A percentile compares a stretch with the other conserved stretches of the same genome.
phyloP scores from a whole-genome alignment of 352 stramenopile species.

The Phytophthora sojae region DNA sequence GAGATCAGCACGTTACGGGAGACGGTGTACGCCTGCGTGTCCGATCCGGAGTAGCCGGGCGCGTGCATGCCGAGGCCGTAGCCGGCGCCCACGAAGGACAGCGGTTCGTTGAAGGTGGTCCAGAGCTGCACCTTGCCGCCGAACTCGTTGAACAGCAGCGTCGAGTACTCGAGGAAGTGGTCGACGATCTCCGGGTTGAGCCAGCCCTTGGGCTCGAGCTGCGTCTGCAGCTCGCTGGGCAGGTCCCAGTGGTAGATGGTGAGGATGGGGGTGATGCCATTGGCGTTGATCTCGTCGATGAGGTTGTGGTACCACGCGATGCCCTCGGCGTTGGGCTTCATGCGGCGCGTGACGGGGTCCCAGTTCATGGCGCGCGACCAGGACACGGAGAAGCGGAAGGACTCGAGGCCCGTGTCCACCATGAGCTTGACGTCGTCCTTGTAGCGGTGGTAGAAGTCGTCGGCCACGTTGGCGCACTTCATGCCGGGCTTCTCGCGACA shows the following conservation, averaged over 20 bases:
- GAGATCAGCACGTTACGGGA: constrained; percentile 93
- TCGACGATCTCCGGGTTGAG: constrained; percentile 57
- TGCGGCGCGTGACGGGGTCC: constrained; percentile 53
- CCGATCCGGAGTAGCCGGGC: constrained; percentile 48
- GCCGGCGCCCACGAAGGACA: constrained; percentile 85
- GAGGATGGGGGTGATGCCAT: constrained; percentile 87
- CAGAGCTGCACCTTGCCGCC: constrained; percentile 92
- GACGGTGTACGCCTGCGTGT: constrained; percentile 51
- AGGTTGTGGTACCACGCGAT: constrained; percentile 93
- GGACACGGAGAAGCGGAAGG: constrained; percentile 93
- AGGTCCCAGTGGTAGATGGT: constrained; percentile 97
- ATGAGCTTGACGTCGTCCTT: constrained; percentile 93
- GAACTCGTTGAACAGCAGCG: constrained; percentile 90
- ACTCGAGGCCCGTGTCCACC: constrained; percentile 88
- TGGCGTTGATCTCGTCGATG: constrained; percentile 80
- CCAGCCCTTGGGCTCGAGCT: constrained; percentile 61
- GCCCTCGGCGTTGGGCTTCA: constrained; percentile 80
- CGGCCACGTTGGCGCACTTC: constrained; percentile 88
- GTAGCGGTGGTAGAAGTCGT: constrained; percentile 94
- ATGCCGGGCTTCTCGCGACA: constrained; percentile 63
- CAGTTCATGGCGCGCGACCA: constrained; percentile 91
- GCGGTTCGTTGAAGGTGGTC: constrained; percentile 96
- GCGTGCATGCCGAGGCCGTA: constrained; percentile 71
- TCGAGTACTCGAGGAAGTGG: constrained; percentile 87
- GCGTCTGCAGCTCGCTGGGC: constrained; percentile 82